These are phyloP conservation scores for Aspergillus niger DNA, from an alignment of 2,329 filamentous ascomycete genomes.

Conservation along the genomic window DNA sequence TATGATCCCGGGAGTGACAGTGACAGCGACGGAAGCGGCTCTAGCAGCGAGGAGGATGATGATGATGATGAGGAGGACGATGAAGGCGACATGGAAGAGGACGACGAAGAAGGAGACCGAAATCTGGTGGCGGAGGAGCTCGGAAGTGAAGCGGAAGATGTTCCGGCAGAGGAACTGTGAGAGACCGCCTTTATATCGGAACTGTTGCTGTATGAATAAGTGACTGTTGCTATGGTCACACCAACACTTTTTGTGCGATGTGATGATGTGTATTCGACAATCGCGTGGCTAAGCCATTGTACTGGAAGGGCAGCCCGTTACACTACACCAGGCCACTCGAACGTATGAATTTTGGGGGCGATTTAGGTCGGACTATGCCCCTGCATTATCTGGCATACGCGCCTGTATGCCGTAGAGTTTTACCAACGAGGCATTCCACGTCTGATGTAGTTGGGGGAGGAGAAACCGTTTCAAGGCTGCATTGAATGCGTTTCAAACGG, in stretches of 20 bases:
- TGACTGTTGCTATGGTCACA: neutral
- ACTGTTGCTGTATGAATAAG: conserved; percentile 7
- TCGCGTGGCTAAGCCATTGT: neutral
- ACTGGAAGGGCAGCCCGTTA: neutral
- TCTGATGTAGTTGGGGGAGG: neutral
- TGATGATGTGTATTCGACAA: neutral
- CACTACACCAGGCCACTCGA: neutral
- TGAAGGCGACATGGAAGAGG: conserved; percentile 31
- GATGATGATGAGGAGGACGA: conserved; percentile 33
- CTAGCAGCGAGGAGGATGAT: conserved; percentile 46
- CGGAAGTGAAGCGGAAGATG: conserved; percentile 48
- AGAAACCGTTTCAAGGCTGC: conserved; percentile 12
- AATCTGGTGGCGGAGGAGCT: conserved; percentile 46
- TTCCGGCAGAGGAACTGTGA: conserved; percentile 34
- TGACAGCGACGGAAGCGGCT: conserved; percentile 51
- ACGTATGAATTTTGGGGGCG: neutral
- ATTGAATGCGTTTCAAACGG: conserved; percentile 9
- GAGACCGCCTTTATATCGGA: conserved; percentile 2
- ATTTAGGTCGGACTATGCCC: neutral
- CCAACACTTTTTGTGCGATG: neutral
- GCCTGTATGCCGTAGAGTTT: neutral
- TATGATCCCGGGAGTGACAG: conserved; percentile 54
- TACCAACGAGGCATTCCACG: neutral
- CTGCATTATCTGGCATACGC: conserved; percentile 9
- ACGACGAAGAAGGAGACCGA: conserved; percentile 33